A percentile compares a stretch with the other conserved stretches of the same genome.
phyloP scores from a whole-genome alignment of 1,139 yeast genomes.

The Hanseniaspora sp. region DNA sequence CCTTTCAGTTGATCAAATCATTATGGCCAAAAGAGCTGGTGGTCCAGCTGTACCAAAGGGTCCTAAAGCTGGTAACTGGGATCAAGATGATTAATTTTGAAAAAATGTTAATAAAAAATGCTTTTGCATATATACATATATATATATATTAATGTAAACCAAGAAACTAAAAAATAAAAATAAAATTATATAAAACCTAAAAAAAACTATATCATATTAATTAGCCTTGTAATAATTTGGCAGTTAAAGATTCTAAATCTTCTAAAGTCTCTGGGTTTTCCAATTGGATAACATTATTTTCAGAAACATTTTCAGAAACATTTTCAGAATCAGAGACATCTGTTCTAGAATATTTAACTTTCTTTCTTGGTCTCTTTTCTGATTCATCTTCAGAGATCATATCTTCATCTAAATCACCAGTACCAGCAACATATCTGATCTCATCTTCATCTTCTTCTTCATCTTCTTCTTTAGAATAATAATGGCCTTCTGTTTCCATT shows the following conservation, averaged over 20 bases:
- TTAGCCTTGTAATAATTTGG: conserved; percentile 39
- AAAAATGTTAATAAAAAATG: background rate
- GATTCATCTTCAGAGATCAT: conserved; percentile 33
- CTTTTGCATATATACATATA: background rate
- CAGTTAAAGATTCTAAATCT: conserved; percentile 84
- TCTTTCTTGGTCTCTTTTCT: conserved; percentile 34
- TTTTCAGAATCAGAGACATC: conserved; percentile 28
- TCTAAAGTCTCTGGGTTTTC: conserved; percentile 85
- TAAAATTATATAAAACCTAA: no score
- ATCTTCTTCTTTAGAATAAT: conserved; percentile 25
- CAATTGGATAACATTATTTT: conserved; percentile 48
- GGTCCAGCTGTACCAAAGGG: conserved; percentile 87
- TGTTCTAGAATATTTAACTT: conserved; percentile 27
- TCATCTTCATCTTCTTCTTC: conserved; percentile 28
- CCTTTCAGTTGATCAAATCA: conserved; percentile 56
- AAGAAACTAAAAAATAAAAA: no score
- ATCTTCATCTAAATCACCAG: conserved; percentile 30
- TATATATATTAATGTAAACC: background rate
- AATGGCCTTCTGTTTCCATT: conserved; percentile 38
- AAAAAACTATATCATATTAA: background rate
- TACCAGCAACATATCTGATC: conserved; percentile 26
- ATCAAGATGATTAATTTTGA: conserved; percentile 60
- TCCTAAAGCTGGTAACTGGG: conserved; percentile 93
- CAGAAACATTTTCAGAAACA: conserved; percentile 27
- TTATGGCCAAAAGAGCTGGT: conserved; percentile 84